Evolutionary conservation across 306 rosid species (phyloP).

Genomic region (Quercus rubra): DNA sequence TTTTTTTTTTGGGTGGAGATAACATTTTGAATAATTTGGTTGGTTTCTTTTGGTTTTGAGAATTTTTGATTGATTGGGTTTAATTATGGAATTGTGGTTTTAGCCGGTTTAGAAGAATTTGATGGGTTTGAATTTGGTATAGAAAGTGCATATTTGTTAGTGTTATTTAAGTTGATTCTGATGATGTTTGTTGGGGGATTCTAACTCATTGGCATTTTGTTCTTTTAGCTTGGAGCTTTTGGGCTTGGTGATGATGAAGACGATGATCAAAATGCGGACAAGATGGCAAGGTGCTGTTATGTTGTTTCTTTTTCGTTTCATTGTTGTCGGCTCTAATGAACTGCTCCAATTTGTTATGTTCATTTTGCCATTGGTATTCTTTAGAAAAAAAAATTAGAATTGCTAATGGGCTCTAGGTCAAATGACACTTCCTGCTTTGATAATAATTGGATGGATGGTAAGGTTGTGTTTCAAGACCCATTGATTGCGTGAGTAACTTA

Average conservation of each 20-base stretch:
- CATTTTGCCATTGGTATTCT: neutral
- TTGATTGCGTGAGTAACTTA: no score
- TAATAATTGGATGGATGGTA: no score
- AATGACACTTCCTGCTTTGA: no score
- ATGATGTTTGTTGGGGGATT: neutral
- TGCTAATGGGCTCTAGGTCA: no score
- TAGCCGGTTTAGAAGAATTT: neutral
- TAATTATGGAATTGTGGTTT: neutral
- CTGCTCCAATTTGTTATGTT: neutral
- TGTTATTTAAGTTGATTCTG: neutral
- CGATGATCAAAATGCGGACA: constrained; percentile 47
- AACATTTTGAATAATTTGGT: neutral
- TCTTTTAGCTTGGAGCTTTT: constrained; percentile 54
- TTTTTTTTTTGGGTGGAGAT: neutral
- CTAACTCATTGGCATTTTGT: constrained; percentile 14
- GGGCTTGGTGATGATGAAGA: constrained; percentile 42
- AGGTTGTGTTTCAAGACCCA: no score
- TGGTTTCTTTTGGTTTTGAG: neutral
- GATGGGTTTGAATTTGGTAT: neutral
- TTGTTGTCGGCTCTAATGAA: neutral
- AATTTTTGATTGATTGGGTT: neutral
- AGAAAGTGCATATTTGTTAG: neutral
- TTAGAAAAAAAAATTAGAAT: neutral
- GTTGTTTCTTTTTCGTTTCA: constrained; percentile 1
- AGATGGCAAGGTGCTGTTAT: constrained; percentile 50